Conservation (phyloP, 2,329 filamentous ascomycete genomes). For the Aureobasidium sp. region DNA sequence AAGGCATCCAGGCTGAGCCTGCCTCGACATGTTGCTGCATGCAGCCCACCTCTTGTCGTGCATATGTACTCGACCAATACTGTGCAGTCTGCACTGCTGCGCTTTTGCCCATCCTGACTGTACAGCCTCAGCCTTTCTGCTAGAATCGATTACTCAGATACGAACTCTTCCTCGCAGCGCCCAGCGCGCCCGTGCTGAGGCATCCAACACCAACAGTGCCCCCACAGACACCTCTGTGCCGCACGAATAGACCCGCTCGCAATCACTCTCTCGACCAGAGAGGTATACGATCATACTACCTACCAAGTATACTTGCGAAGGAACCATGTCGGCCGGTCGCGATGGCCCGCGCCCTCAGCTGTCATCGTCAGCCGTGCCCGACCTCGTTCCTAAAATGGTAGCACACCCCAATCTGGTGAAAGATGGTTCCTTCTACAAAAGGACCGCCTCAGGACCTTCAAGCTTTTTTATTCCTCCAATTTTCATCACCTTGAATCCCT, state of each 20-base stretch:
- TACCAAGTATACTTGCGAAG: background rate
- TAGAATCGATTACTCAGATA: background rate
- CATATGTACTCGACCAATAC: constrained; percentile 5
- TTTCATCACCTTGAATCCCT: background rate
- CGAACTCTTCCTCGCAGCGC: background rate
- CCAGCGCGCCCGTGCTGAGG: constrained; percentile 6
- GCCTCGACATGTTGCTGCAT: background rate
- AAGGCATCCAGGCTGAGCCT: constrained; percentile 4
- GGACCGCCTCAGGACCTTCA: background rate
- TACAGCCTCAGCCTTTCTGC: constrained; percentile 4
- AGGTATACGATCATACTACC: background rate
- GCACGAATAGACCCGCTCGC: background rate
- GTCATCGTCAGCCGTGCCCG: constrained; percentile 4
- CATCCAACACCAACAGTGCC: constrained; percentile 10
- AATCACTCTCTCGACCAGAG: background rate
- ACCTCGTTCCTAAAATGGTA: background rate
- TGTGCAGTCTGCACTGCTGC: background rate
- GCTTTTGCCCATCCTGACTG: background rate
- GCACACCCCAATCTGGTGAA: background rate
- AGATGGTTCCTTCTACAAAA: background rate
- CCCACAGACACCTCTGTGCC: background rate
- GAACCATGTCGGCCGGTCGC: background rate
- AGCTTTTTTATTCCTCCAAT: background rate
- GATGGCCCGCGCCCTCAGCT: background rate
- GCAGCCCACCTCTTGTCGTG: background rate